Base-by-base conservation (phyloP, 495 filamentous ascomycete genomes). In the Neurospora sp. region DNA sequence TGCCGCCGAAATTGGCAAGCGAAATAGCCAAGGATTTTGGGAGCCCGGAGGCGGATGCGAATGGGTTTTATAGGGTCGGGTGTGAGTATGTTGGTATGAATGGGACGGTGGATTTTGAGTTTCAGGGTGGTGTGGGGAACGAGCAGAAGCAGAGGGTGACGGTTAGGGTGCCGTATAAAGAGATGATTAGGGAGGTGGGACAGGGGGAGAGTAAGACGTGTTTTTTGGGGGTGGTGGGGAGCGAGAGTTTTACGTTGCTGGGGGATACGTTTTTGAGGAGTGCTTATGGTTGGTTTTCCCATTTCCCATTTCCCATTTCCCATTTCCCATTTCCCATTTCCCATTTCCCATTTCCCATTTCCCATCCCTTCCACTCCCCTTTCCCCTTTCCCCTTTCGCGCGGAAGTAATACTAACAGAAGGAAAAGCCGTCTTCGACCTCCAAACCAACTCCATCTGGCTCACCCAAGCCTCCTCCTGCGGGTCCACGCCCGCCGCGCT, bases 261-360 rank as follows among this genome's bases (percentile, higher is more conserved):
- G 96, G 96, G 8, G 96, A 99, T 80, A 98, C 96, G 0, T 97
- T 98, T 85, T 83, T 99, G 20, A 89, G 96, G 74, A 93, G 90
- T 45, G 94, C 94, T 2, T 99, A 98, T 77, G 91, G 84, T 86
- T 72, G 70, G 83, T 81, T 45, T 41, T 41, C 9, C 35, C 35
- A 6, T 35, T 35, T 35, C 31, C 31, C 3, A 3, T 31, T 35
- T 35, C 35, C 35, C 35, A 0, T 35, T 35, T 35, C 31, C 31
- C 31, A 3, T 31, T 31, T 31, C 31, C 31, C 31, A 0, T 31
- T 31, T 31, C 3, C 27, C 27, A 27, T 31, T 8, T 41, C 9
- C 31, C 31, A 4, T 35, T 35, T 35, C 31, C 31, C 4, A 31
- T 31, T 8, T 41, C 9, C 35, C 35, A 0, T 37, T 37, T 6